Conservation (phyloP, 306 rosid genomes). For the Vigna radiata region DNA sequence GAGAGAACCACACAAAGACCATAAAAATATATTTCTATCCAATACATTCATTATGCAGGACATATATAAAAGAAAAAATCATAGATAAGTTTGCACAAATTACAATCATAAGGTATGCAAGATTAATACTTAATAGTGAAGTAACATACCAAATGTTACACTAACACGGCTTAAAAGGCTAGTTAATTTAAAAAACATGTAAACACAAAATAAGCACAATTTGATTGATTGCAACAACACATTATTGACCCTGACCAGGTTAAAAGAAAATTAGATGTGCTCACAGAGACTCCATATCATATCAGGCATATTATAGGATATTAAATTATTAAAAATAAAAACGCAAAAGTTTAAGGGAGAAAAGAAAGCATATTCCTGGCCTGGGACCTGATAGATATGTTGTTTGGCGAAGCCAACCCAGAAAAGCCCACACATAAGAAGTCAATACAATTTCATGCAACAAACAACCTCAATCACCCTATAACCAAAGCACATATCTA, state of each 20-base stretch:
- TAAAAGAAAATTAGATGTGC: background rate
- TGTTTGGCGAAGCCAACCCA: background rate
- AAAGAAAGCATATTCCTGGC: background rate
- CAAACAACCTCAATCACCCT: background rate
- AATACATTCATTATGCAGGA: background rate
- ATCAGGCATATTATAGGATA: conserved; percentile 11
- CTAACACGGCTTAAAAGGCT: conserved; percentile 6
- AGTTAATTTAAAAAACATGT: background rate
- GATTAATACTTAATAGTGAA: background rate
- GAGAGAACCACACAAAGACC: background rate
- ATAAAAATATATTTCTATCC: background rate
- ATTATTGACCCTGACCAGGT: conserved; percentile 1
- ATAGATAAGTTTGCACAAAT: background rate
- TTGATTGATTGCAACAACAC: background rate
- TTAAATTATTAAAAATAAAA: background rate
- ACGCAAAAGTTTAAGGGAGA: background rate
- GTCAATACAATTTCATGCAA: background rate
- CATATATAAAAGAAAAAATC: background rate
- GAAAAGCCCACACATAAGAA: background rate
- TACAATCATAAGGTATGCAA: background rate
- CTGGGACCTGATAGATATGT: background rate
- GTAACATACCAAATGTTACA: background rate
- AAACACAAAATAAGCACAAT: background rate
- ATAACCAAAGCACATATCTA: background rate
- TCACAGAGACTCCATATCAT: conserved; percentile 5